Evolutionary conservation across 352 stramenopile genomes (phyloP).

Genomic region (Globisporangium lucens): DNA sequence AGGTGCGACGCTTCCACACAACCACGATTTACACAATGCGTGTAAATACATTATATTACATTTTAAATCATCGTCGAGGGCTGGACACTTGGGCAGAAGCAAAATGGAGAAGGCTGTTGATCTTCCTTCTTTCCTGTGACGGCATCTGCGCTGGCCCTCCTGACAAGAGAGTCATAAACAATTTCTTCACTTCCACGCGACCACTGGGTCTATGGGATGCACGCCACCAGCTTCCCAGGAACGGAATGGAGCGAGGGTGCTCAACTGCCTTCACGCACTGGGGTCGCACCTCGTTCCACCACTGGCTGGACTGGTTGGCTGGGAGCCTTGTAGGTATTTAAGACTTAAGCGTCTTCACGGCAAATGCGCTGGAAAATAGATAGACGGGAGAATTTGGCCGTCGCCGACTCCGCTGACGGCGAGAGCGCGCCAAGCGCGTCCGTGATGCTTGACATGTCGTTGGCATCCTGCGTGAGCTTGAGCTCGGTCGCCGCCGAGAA

Average conservation of each 20-base stretch:
- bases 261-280: not conserved
- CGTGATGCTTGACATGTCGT: slow-evolving; percentile 14
- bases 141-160: not conserved
- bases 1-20: too few relatives aligned
- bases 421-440: slow-evolving; percentile 28
- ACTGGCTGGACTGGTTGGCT: not conserved
- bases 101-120: not conserved
- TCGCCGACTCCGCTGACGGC: slow-evolving; percentile 29
- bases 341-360: slow-evolving; percentile 53
- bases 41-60: slow-evolving; percentile 12
- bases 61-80: slow-evolving; percentile 13
- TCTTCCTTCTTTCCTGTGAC: not conserved
- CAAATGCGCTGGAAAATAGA: slow-evolving; percentile 85
- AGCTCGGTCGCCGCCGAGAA: slow-evolving; percentile 33
- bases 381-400: slow-evolving; percentile 64
- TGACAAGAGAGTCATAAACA: slow-evolving; percentile 9
- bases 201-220: not conserved
- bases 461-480: slow-evolving; percentile 27
- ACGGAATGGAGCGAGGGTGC: not conserved
- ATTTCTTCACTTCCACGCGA: slow-evolving; percentile 3
- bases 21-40: too few relatives aligned
- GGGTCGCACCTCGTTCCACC: not conserved
- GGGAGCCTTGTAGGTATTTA: slow-evolving; percentile 12
- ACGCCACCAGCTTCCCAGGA: not conserved
- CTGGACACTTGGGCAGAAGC: not conserved